Base-by-base conservation (phyloP, 768 basidiomycete species). In the Cystofilobasidium ferigula region DNA sequence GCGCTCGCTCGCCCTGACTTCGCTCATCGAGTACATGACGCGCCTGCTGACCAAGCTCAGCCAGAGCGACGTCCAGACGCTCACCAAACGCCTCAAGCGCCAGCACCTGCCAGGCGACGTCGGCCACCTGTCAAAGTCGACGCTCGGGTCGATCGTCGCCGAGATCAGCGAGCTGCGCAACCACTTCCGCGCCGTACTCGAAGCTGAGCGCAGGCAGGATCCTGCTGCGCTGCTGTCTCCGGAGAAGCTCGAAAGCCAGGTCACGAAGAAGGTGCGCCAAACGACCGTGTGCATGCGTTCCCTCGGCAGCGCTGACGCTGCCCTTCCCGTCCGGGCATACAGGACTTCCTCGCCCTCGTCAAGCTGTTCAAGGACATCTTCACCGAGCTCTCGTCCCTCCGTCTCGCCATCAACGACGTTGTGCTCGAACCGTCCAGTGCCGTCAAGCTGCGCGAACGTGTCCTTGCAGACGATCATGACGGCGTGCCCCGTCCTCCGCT, bases 41-140 rank as follows among this genome's bases (percentile, higher is more conserved):
- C 78, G 80, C 32, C 77, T 98, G 3, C 80, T 92, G 65, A 78
- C 80, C 32, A 82, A 83, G 40, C 77, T 89, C 62, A 77, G 80
- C 47, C 79, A 87, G 69, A 86, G 92, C 0, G 93, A 98, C 70
- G 86, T 93, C 1, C 80, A 86, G 26, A 91, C 89, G 1, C 79
- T 98, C 47, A 89, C 89, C 36, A 88, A 87, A 69, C 85, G 95
- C 32, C 79, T 98, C 32, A 93, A 89, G 76, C 86, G 91, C 63
- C 93, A 97, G 71, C 84, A 92, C 71, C 86, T 86, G 28, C 87
- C 89, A 12, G 77, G 75, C 12, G 91, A 95, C 70, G 82, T 97
- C 35, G 82, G 84, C 35, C 87, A 95, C 73, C 80, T 98, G 22
- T 93, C 91, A 0, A 84, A 86, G 53, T 83, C 82, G 30, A 95